Evolutionary conservation across 371 early-diverging fungal genomes (phyloP), one percentile per base, ranked within the genome.

Genomic region (Apophysomyces elegans): DNA sequence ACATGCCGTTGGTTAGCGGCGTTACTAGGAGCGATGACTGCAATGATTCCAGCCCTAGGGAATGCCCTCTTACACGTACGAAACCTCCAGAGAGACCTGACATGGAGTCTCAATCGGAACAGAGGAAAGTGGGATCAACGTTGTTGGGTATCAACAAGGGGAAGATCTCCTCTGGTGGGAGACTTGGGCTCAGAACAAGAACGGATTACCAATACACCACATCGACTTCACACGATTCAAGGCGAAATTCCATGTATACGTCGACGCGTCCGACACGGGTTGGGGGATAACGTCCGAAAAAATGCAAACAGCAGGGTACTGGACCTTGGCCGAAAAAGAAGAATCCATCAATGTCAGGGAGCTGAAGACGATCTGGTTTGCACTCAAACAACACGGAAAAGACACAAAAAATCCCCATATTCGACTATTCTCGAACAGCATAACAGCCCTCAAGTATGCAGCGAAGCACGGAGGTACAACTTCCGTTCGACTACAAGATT

Each of bases 311-410:
- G 18, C 56, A 32, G 70, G 72, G 0, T 63, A 44, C 46, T 72
- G 72, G 72, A 64, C 12, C 0, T 7, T 12, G n/a, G 41, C 62
- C 12, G 68, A 66, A 50, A 62, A 65, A 45, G 59, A 38, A 59
- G 8, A 3, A 4, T 75, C 69, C 2, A 71, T 69, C 61, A 75
- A 75, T 36, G 62, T 66, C 2, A 7, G 71, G 37, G 72, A 75
- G 44, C 54, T 75, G 54, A 64, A 38, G 50, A 64, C 65, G 37
- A 61, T 74, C 0, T 57, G 50, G 8, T 68, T 61, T 61, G 69
- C 68, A 13, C 12, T 71, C 18, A 56, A 45, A 18, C 13, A 50
- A 16, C 62, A 74, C 56, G 60, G 45, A 12, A 44, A 37, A 64
- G 64, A 14, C 47, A 62, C 54, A 50, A n/a, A 13, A 59, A 62